phyloP scores from a whole-genome alignment of 306 rosid genomes.

The Cyamopsis tetragonoloba region DNA sequence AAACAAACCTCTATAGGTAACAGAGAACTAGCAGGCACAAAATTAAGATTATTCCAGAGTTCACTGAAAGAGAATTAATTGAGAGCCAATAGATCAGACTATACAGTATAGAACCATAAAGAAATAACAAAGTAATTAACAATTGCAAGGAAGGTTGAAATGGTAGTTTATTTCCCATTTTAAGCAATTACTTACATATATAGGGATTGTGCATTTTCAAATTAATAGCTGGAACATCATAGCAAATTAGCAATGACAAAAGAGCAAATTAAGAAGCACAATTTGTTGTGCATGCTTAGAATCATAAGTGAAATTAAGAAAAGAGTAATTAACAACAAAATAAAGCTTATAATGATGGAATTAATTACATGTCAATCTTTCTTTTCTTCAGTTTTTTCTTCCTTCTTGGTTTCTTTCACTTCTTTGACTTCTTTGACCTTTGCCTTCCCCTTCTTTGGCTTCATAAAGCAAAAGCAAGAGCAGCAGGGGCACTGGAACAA shows the following conservation, averaged over 20 bases:
- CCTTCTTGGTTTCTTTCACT: conserved; percentile 34
- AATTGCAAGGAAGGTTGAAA: neutral
- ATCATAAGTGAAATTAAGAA: neutral
- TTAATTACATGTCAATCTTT: conserved; percentile 41
- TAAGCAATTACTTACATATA: conserved; percentile 15
- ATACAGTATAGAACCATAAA: neutral
- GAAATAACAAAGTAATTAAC: too few relatives aligned
- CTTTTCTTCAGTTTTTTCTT: conserved; percentile 36
- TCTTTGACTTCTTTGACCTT: conserved; percentile 38
- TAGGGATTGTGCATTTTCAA: conserved; percentile 20
- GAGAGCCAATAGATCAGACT: neutral
- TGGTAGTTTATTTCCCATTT: conserved; percentile 13
- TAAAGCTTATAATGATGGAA: neutral
- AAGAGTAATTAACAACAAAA: neutral
- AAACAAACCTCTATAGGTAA: neutral
- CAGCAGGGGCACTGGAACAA: conserved; percentile 55
- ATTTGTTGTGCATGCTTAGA: conserved; percentile 22
- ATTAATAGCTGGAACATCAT: neutral
- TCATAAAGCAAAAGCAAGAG: conserved; percentile 54
- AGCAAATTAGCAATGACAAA: neutral
- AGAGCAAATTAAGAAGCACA: conserved; percentile 8
- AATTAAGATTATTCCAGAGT: neutral
- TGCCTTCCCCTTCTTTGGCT: conserved; percentile 54
- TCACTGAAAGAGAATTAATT: neutral
- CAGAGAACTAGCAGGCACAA: neutral